Evolutionary conservation across 805 yeast genomes (phyloP).

Genomic region (Peterozyma xylosa): DNA sequence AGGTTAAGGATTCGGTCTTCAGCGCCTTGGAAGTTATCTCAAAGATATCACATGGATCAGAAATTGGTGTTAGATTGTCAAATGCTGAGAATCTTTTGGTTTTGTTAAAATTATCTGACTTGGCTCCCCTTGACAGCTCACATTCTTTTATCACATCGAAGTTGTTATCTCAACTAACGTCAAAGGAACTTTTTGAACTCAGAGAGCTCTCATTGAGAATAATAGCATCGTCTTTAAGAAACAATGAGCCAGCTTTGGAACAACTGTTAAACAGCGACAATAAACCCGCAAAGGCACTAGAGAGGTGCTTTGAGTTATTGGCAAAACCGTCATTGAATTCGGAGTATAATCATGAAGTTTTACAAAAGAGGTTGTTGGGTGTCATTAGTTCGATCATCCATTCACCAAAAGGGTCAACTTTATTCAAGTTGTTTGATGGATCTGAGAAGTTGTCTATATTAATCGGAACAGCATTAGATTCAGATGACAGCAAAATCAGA

Average conservation of each 20-base stretch:
- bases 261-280: conserved; percentile 19
- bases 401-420: conserved; percentile 22
- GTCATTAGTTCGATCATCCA: conserved; percentile 39
- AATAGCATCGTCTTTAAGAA: conserved; percentile 63
- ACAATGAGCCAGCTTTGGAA: conserved; percentile 56
- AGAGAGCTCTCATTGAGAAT: conserved; percentile 53
- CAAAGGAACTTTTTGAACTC: conserved; percentile 11
- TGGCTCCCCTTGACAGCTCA: conserved; percentile 12
- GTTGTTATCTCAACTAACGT: conserved; percentile 1
- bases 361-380: conserved; percentile 44
- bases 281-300: conserved; percentile 13
- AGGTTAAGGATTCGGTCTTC: conserved; percentile 3
- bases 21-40: conserved; percentile 34
- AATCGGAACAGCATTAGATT: conserved; percentile 13
- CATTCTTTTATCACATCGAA: not conserved
- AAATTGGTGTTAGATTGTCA: conserved; percentile 47
- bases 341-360: conserved; percentile 14
- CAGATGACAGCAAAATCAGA: conserved; percentile 26
- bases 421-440: conserved; percentile 14
- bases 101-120: conserved; percentile 22
- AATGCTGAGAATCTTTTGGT: conserved; percentile 23
- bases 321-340: conserved; percentile 1
- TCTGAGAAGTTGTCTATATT: conserved; percentile 15
- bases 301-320: conserved; percentile 5
- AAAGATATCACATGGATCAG: conserved; percentile 62